Base-by-base conservation (phyloP, 2,329 filamentous ascomycete genomes). In the Blastomyces silverae region DNA sequence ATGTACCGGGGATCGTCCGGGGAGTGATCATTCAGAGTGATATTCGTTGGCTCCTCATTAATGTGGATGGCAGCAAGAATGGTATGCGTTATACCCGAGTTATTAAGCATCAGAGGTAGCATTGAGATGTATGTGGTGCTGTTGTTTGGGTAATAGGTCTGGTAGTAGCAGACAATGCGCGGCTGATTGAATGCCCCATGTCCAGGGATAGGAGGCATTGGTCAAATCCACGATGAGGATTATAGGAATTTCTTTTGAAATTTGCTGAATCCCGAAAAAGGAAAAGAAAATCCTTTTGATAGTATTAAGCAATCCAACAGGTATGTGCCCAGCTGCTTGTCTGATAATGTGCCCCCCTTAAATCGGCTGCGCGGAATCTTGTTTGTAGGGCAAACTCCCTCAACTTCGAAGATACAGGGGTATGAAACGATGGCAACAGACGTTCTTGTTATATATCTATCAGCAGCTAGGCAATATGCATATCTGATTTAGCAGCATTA, bases 21-120 rank as follows among this genome's bases (percentile, higher is more conserved):
- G 0, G 82, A 81, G 73, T 91, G 85, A 76, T 97, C 88, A 75
- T 97, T 97, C 68, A 96, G 84, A 0, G 87, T 90, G 70, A 93
- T 83, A 65, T 85, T 81, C 10, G 81, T 81, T 0, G 89, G 86
- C 6, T 83, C 81, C 46, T 80, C 80, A 75, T 94, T 92, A 70
- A 97, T 79, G 76, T 97, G 92, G 66, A 97, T 86, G 15, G 92
- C 92, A 6, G 90, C 91, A 60, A 97, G 79, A 70, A 96, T 92
- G 66, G 96, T 82, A 77, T 97, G 92, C 0, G 92, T 96, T 61
- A 86, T 77, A 10, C 84, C 84, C 5, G 85, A 87, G 67, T 82
- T 79, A 66, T 85, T 80, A 52, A 80, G 80, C 63, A 87, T 73
- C 53, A 89, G 79, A 0, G 87, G 87, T 0, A 88, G 79, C 67